These are phyloP conservation scores for Cystofilobasidium macerans DNA, from an alignment of 768 basidiomycete genomes.

Conservation along the genomic window DNA sequence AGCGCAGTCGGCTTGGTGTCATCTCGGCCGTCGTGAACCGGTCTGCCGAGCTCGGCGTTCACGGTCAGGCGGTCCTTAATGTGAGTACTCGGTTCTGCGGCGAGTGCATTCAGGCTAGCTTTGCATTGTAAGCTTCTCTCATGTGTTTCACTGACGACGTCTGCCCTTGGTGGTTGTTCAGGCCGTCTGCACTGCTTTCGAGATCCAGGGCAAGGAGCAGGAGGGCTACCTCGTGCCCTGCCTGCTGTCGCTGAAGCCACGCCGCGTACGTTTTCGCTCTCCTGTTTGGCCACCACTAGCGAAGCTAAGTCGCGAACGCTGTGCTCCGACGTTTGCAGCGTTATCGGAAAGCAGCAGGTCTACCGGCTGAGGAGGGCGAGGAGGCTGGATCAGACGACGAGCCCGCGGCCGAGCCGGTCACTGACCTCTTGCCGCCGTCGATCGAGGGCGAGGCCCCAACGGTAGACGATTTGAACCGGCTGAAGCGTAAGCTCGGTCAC, in stretches of 20 bases:
- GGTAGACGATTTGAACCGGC: slow-evolving; percentile 28
- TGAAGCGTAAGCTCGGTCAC: slow-evolving; percentile 29
- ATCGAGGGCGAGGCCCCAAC: slow-evolving; percentile 24
- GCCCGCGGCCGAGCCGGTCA: slow-evolving; percentile 11
- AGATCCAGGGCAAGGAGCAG: slow-evolving; percentile 46
- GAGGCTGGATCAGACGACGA: slow-evolving; percentile 15
- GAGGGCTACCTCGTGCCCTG: slow-evolving; percentile 54
- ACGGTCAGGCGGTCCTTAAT: slow-evolving; percentile 48
- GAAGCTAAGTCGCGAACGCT: no score
- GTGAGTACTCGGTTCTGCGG: slow-evolving; percentile 41
- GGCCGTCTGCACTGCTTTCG: slow-evolving; percentile 55
- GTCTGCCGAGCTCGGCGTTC: slow-evolving; percentile 44
- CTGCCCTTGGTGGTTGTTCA: slow-evolving; percentile 31
- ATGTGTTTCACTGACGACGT: not conserved
- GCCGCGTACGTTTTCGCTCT: slow-evolving; percentile 32
- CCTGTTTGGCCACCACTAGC: not conserved
- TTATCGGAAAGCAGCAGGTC: slow-evolving; percentile 30
- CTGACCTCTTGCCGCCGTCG: slow-evolving; percentile 27
- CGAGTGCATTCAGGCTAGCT: no score
- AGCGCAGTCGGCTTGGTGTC: slow-evolving; percentile 62
- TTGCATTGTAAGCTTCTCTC: no score
- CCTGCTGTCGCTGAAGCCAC: slow-evolving; percentile 44
- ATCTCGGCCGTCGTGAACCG: slow-evolving; percentile 65
- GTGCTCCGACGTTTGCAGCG: no score
- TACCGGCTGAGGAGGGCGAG: slow-evolving; percentile 20